A percentile compares a stretch with the other conserved stretches of the same genome.
Evolutionary conservation across 495 filamentous ascomycete species (phyloP).

Genomic region (Talaromyces borbonicus): DNA sequence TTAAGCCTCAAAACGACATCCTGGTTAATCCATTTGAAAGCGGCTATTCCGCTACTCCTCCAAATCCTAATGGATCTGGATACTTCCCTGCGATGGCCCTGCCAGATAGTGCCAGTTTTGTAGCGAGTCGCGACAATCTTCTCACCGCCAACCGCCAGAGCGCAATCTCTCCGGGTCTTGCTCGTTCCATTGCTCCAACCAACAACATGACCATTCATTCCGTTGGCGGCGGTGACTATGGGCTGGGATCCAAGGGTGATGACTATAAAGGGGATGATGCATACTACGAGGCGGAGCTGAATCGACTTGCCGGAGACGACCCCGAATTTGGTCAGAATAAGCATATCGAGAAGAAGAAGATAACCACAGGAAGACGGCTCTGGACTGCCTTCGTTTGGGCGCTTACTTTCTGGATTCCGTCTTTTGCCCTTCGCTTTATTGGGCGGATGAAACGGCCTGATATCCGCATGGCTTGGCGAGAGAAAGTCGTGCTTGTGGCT

Average conservation of each 20-base stretch:
- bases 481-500: conserved; percentile 76
- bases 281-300: conserved; percentile 50
- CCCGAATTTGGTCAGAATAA: conserved; percentile 67
- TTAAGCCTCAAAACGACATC: conserved; percentile 51
- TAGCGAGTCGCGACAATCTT: conserved; percentile 64
- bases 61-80: conserved; percentile 46
- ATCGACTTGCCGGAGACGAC: conserved; percentile 32
- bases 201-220: conserved; percentile 44
- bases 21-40: conserved; percentile 41
- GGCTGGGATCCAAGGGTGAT: conserved; percentile 79
- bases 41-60: conserved; percentile 48
- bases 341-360: conserved; percentile 60
- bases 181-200: conserved; percentile 67
- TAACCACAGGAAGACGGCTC: conserved; percentile 50
- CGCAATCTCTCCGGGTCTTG: conserved; percentile 27
- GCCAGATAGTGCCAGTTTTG: conserved; percentile 48
- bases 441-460: conserved; percentile 97
- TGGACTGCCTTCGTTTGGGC: conserved; percentile 82
- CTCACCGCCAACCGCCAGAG: conserved; percentile 55
- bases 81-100: conserved; percentile 60
- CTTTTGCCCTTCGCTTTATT: conserved; percentile 64
- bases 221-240: conserved; percentile 64
- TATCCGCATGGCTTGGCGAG: conserved; percentile 93
- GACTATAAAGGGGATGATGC: conserved; percentile 57
- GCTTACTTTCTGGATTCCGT: conserved; percentile 91